Evolutionary conservation across 768 basidiomycete genomes (phyloP).

Genomic region (Tricholoma bakamatsutake): DNA sequence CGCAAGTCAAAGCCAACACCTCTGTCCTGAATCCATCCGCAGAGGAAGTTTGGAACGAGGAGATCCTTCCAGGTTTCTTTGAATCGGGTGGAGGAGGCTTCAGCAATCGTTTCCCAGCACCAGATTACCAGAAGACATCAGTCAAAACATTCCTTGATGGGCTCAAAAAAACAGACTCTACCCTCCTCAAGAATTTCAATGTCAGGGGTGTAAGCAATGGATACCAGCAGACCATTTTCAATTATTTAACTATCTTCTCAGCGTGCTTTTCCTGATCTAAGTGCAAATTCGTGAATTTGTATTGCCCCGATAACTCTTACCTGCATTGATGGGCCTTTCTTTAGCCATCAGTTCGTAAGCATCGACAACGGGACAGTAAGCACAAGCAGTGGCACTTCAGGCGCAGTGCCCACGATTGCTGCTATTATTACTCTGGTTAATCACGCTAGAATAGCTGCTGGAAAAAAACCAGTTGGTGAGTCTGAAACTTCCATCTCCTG

Average conservation of each 20-base stretch:
- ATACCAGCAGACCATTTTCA: background rate
- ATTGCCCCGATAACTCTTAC: constrained; percentile 5
- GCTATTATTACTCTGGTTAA: constrained; percentile 34
- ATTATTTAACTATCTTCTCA: constrained; percentile 1
- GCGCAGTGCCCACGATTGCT: constrained; percentile 27
- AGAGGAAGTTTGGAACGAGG: constrained; percentile 27
- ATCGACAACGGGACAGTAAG: constrained; percentile 23
- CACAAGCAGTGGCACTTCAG: constrained; percentile 25
- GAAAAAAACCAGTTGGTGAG: constrained; percentile 29
- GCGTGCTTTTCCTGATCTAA: constrained; percentile 31
- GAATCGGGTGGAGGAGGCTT: constrained; percentile 32
- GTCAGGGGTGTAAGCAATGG: constrained; percentile 24
- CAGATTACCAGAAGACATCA: constrained; percentile 32
- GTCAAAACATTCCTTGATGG: constrained; percentile 26
- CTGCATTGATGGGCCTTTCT: background rate
- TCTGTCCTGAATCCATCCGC: constrained; percentile 19
- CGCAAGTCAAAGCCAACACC: constrained; percentile 31
- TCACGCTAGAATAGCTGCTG: constrained; percentile 29
- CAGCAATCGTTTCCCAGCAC: constrained; percentile 32
- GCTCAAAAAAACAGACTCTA: constrained; percentile 26
- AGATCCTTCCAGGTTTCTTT: constrained; percentile 24
- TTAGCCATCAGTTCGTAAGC: constrained; percentile 10
- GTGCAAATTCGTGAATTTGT: constrained; percentile 29
- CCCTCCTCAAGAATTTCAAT: constrained; percentile 19
- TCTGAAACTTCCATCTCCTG: background rate